phyloP scores from a whole-genome alignment of 1,139 yeast species.

The Blastobotrys capitulatus region DNA sequence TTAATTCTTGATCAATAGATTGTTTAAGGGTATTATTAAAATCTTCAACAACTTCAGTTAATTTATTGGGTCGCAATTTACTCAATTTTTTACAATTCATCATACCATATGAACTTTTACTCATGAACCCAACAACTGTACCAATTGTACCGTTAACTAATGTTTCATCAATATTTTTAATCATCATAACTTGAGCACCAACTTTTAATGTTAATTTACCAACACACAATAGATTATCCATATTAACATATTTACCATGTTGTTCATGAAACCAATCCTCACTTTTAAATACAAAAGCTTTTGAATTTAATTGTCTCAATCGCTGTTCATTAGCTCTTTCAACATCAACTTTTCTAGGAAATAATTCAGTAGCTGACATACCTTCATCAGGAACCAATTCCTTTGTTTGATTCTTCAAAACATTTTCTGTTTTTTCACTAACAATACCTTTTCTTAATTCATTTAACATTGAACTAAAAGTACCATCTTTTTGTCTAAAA shows the following conservation, averaged over 20 bases:
- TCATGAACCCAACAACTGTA: conserved; percentile 69
- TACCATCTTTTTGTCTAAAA: conserved; percentile 87
- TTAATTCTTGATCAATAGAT: background rate
- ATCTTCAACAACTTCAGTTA: conserved; percentile 4
- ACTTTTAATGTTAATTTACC: conserved; percentile 62
- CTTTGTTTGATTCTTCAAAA: conserved; percentile 54
- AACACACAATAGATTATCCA: conserved; percentile 64
- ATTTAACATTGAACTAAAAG: conserved; percentile 78
- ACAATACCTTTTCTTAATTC: conserved; percentile 77
- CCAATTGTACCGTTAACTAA: conserved; percentile 94
- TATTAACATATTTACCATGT: conserved; percentile 15
- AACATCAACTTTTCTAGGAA: conserved; percentile 79
- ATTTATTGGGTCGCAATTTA: background rate
- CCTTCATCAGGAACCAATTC: conserved; percentile 52
- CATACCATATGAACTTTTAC: conserved; percentile 42
- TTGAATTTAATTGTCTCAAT: conserved; percentile 48
- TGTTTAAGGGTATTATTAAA: background rate
- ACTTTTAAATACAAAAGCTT: conserved; percentile 46
- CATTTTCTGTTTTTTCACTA: conserved; percentile 45
- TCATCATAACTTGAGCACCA: conserved; percentile 95
- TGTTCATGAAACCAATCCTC: conserved; percentile 52
- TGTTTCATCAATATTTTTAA: conserved; percentile 80
- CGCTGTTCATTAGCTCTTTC: conserved; percentile 65
- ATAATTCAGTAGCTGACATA: conserved; percentile 80
- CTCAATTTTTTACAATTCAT: conserved; percentile 16